phyloP scores from a whole-genome alignment of 495 filamentous ascomycete species.

The Lindgomyces ingoldianus region DNA sequence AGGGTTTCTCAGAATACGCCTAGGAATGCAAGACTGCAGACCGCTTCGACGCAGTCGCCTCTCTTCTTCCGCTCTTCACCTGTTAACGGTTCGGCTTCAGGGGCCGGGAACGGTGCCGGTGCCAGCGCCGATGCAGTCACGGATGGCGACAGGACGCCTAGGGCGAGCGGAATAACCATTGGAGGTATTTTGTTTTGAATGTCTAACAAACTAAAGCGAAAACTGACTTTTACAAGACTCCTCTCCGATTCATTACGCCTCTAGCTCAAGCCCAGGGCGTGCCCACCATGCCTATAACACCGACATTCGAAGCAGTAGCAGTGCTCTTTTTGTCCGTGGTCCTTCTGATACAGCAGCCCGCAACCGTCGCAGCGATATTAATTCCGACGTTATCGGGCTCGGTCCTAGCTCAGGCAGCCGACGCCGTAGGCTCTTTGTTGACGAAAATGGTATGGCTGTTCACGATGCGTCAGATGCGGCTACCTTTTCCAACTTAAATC shows the following conservation, averaged over 20 bases:
- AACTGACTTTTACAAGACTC: slow-evolving; percentile 61
- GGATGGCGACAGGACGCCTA: slow-evolving; percentile 71
- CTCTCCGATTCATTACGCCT: slow-evolving; percentile 83
- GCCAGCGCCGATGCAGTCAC: slow-evolving; percentile 67
- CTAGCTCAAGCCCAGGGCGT: slow-evolving; percentile 79
- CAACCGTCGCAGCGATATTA: slow-evolving; percentile 74
- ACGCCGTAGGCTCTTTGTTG: slow-evolving; percentile 73
- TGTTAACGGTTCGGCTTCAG: slow-evolving; percentile 50
- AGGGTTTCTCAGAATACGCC: slow-evolving; percentile 47
- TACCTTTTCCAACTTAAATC: slow-evolving; percentile 85
- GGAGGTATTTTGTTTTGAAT: slow-evolving; percentile 58
- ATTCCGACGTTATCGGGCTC: slow-evolving; percentile 68
- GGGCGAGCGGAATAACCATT: slow-evolving; percentile 60
- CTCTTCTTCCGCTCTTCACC: slow-evolving; percentile 83
- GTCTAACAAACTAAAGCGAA: neutral
- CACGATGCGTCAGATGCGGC: slow-evolving; percentile 69
- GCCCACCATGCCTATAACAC: slow-evolving; percentile 54
- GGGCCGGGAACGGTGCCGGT: slow-evolving; percentile 57
- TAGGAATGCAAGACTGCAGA: slow-evolving; percentile 31
- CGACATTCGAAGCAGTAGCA: slow-evolving; percentile 73
- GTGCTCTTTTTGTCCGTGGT: slow-evolving; percentile 75
- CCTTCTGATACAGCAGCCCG: slow-evolving; percentile 52
- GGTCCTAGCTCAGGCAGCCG: slow-evolving; percentile 57
- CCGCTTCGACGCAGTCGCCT: slow-evolving; percentile 67
- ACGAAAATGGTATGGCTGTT: slow-evolving; percentile 75